Conservation (phyloP, 2,329 filamentous ascomycete genomes). For the Beauveria asiatica region DNA sequence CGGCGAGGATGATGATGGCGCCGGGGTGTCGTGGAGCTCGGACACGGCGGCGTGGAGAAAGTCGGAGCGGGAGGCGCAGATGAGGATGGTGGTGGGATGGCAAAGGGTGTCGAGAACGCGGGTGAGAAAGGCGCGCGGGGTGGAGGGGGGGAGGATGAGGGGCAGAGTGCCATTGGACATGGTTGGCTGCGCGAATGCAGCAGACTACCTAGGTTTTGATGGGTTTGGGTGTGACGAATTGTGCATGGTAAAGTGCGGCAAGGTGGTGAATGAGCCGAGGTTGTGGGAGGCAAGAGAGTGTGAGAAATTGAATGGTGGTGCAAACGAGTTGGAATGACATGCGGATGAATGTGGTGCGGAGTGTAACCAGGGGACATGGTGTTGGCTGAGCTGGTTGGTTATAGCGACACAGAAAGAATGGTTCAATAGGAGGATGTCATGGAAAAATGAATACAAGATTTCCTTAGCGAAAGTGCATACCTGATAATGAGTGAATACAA, state of each 20-base stretch:
- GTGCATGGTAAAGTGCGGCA: no score
- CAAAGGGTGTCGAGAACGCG: slow-evolving; percentile 50
- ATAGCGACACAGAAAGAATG: neutral
- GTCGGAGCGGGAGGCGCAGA: slow-evolving; percentile 56
- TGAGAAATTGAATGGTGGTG: neutral
- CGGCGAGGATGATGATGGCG: neutral
- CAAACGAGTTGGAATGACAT: neutral
- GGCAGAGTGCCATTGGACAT: slow-evolving; percentile 17
- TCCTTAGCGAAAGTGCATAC: no score
- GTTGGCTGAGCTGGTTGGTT: neutral
- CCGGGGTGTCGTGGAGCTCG: slow-evolving; percentile 30
- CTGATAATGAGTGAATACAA: neutral
- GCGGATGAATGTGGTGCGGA: neutral
- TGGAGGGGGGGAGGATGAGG: slow-evolving; percentile 42
- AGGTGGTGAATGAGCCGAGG: no score
- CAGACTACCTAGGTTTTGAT: neutral
- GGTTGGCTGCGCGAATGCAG: neutral
- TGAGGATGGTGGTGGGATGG: slow-evolving; percentile 56
- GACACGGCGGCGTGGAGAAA: slow-evolving; percentile 55
- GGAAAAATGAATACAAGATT: no score
- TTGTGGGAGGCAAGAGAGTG: no score
- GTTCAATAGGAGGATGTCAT: no score
- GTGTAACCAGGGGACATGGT: neutral
- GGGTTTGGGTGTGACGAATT: no score
- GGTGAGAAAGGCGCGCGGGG: slow-evolving; percentile 54